A percentile compares a stretch with the other conserved stretches of the same genome.
Conservation (phyloP, 2,329 filamentous ascomycete genomes). For the Blumeria hordei region DNA sequence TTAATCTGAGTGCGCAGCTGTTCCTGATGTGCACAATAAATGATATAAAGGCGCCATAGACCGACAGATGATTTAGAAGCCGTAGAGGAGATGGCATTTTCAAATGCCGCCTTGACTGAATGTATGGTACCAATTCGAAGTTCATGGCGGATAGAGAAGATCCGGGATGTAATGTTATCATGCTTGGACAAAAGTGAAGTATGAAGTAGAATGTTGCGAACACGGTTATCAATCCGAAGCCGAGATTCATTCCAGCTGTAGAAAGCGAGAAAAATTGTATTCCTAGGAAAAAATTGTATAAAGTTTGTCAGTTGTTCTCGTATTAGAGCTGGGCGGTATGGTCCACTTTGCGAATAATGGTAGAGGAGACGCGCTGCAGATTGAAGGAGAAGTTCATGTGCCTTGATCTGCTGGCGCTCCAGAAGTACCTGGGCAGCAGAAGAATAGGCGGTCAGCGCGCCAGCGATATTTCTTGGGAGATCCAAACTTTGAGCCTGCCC, state of each 20-base stretch:
- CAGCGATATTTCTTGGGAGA: slow-evolving; percentile 29
- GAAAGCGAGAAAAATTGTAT: slow-evolving; percentile 50
- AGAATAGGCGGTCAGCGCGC: slow-evolving; percentile 21
- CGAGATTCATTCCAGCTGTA: slow-evolving; percentile 52
- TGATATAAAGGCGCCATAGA: slow-evolving; percentile 27
- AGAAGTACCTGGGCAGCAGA: slow-evolving; percentile 21
- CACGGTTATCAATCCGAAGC: slow-evolving; percentile 50
- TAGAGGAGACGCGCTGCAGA: slow-evolving; percentile 42
- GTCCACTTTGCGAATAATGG: slow-evolving; percentile 28
- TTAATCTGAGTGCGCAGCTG: slow-evolving; percentile 19
- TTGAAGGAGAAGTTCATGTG: slow-evolving; percentile 45
- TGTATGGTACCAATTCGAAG: slow-evolving; percentile 24
- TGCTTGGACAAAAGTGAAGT: slow-evolving; percentile 14
- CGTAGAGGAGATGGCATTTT: slow-evolving; percentile 21
- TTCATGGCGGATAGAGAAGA: slow-evolving; percentile 31
- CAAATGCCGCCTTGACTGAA: slow-evolving; percentile 29
- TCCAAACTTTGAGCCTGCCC: slow-evolving; percentile 20
- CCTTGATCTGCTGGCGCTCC: slow-evolving; percentile 14
- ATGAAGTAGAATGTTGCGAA: slow-evolving; percentile 36
- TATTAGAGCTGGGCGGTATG: slow-evolving; percentile 43
- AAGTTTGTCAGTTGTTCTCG: slow-evolving; percentile 36
- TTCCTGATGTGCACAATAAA: slow-evolving; percentile 21
- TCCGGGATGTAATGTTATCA: slow-evolving; percentile 22
- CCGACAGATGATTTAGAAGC: slow-evolving; percentile 18
- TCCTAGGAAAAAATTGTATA: slow-evolving; percentile 42